Base-by-base conservation (phyloP, 495 filamentous ascomycete species). In the Penicillium waksmanii region DNA sequence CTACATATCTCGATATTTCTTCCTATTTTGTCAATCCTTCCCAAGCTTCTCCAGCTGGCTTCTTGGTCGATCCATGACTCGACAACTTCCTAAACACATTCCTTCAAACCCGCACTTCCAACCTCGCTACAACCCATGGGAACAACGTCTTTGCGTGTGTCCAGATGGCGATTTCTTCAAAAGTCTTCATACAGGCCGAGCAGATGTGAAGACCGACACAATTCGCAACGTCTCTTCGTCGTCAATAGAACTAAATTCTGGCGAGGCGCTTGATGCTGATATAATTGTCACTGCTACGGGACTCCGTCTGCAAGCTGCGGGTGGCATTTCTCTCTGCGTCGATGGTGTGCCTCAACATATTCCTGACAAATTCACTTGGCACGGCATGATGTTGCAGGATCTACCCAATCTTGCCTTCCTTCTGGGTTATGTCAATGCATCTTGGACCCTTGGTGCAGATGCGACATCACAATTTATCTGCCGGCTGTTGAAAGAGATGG, bases 131-230 rank as follows among this genome's bases (percentile, higher is more conserved):
- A 75, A 77, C 23, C 83, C 83, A 9, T 89, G 84, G 74, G 77
- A 89, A 31, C 87, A 90, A 62, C 79, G 87, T 1, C 69, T 91
- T 0, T 88, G 87, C 62, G 63, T 86, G 51, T 83, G 79, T 36
- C 87, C 87, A 78, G 46, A 85, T 56, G 84, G 76, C 1, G 87
- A 90, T 68, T 90, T 89, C 70, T 89, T 83, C 74, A 66, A 79
- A 33, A 72, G 79, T 4, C 72, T 91, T 2, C 78, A 76, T 34
- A 63, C 62, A 0, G 77, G 80, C 9, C 80, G 80, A 42, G 76
- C 74, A 3, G 68, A 77, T 18, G 69, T 91, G 19, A 43, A 55
- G 19, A 81, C 82, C 0, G 51, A 44, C n/a, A 90, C 86, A 1
- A 88, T 90, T 68, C 69, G 80, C 8, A 74, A 71, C 0, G 81